These are phyloP conservation scores for Metschnikowia dekortorum DNA, from an alignment of 805 yeast species.

Conservation along the genomic window DNA sequence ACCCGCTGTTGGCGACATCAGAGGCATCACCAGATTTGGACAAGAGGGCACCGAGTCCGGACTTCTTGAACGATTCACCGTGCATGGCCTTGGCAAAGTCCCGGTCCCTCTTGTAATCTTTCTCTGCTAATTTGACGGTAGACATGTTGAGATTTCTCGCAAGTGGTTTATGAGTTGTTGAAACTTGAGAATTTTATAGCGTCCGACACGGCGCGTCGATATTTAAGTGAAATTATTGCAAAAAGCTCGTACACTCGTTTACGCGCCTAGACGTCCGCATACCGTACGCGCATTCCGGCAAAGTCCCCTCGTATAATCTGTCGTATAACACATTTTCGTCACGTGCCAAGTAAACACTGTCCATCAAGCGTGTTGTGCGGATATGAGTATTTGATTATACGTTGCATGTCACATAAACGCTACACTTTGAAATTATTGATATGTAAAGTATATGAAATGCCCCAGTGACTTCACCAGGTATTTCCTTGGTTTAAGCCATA, in stretches of 20 bases:
- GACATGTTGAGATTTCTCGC: conserved; percentile 12
- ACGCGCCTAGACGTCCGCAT: conserved; percentile 3
- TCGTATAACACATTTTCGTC: background rate
- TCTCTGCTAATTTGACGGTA: conserved; percentile 36
- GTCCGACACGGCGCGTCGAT: background rate
- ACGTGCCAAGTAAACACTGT: background rate
- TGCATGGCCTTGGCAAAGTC: conserved; percentile 83
- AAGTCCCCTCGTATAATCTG: background rate
- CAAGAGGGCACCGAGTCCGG: conserved; percentile 74
- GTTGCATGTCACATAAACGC: background rate
- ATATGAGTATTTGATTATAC: background rate
- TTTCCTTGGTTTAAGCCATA: background rate
- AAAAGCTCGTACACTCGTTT: conserved; percentile 17
- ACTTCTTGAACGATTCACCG: conserved; percentile 64
- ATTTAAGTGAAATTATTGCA: conserved; percentile 3
- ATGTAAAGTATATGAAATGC: background rate
- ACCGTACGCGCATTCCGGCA: background rate
- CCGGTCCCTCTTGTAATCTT: conserved; percentile 55
- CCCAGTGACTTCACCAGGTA: background rate
- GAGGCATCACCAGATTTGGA: conserved; percentile 69
- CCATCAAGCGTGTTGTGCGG: background rate
- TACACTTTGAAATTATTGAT: too few species aligned
- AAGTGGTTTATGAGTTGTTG: conserved; percentile 12
- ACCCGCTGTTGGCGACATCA: conserved; percentile 78
- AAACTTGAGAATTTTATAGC: conserved; percentile 8